These are phyloP conservation scores for Sclerotinia spermophila DNA, from an alignment of 2,329 filamentous ascomycete genomes.

Conservation along the genomic window DNA sequence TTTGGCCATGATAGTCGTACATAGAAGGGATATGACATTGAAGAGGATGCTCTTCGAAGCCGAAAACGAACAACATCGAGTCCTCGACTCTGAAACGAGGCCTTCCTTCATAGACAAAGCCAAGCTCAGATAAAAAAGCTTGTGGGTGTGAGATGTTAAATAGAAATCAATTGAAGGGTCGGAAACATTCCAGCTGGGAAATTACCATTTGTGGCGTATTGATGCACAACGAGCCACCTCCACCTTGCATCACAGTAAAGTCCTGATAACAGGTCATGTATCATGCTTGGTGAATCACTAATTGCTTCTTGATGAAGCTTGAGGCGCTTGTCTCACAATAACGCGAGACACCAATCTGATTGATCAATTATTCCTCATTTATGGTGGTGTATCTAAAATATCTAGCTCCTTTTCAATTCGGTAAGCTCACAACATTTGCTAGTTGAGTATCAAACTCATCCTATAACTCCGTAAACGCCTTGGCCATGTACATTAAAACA, in stretches of 20 bases:
- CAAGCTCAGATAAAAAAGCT: neutral
- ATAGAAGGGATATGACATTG: neutral
- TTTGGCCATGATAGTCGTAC: conserved; percentile 1
- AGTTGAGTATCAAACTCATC: conserved; percentile 12
- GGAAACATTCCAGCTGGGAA: conserved; percentile 12
- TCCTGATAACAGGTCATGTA: neutral
- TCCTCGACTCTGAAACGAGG: neutral
- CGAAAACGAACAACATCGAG: neutral
- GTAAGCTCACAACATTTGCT: conserved; percentile 2
- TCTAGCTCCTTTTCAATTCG: conserved; percentile 1
- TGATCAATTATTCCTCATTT: conserved; percentile 14
- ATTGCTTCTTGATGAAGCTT: neutral
- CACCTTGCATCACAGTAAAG: conserved; percentile 12
- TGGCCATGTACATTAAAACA: conserved; percentile 22
- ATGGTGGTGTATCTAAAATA: conserved; percentile 4
- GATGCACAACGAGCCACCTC: conserved; percentile 9
- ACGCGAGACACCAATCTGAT: conserved; percentile 5
- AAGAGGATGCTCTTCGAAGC: neutral
- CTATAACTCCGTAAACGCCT: conserved; percentile 20
- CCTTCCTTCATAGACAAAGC: conserved; percentile 6
- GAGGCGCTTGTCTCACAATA: conserved; percentile 11
- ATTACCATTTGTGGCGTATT: conserved; percentile 1
- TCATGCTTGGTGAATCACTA: neutral
- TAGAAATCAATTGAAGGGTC: neutral
- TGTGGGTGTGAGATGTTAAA: neutral